These are phyloP conservation scores for Cyberlindnera mississippiensis DNA, from an alignment of 805 yeast species.

Conservation along the genomic window DNA sequence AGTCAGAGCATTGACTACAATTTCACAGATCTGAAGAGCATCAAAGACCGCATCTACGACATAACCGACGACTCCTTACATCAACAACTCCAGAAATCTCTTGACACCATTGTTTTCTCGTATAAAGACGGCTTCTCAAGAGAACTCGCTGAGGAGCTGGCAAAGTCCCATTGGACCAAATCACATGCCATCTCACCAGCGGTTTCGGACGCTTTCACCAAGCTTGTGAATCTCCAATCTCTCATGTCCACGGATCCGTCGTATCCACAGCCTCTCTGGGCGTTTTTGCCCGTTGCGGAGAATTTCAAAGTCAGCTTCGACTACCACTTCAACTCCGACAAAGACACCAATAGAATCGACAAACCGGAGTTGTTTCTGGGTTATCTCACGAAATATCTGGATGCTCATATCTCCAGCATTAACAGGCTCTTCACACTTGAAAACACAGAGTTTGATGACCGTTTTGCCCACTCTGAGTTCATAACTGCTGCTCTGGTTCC, in stretches of 20 bases:
- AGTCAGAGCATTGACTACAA: constrained; percentile 13
- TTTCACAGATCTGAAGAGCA: constrained; percentile 6
- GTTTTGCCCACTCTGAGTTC: constrained; percentile 36
- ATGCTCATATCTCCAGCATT: constrained; percentile 36
- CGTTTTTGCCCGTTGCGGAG: constrained; percentile 40
- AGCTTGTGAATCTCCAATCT: constrained; percentile 20
- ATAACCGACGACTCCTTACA: constrained; percentile 4
- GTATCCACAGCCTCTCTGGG: constrained; percentile 48
- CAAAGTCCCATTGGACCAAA: constrained; percentile 20
- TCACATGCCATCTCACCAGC: constrained; percentile 2
- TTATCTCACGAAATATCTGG: constrained; percentile 45
- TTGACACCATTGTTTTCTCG: constrained; percentile 11
- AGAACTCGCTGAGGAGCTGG: constrained; percentile 11
- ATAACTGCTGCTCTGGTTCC: constrained; percentile 37
- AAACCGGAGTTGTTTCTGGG: constrained; percentile 51
- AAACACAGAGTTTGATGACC: constrained; percentile 23
- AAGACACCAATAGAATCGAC: constrained; percentile 42
- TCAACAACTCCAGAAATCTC: background rate
- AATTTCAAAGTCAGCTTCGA: constrained; percentile 47
- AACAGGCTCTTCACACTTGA: constrained; percentile 38
- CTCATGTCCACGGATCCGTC: constrained; percentile 2
- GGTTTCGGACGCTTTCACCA: constrained; percentile 3
- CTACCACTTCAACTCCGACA: constrained; percentile 47
- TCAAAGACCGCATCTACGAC: constrained; percentile 6
- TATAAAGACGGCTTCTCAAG: constrained; percentile 10